Evolutionary conservation across 441 rosid species (phyloP).

Genomic region (Euphorbia celastroides): DNA sequence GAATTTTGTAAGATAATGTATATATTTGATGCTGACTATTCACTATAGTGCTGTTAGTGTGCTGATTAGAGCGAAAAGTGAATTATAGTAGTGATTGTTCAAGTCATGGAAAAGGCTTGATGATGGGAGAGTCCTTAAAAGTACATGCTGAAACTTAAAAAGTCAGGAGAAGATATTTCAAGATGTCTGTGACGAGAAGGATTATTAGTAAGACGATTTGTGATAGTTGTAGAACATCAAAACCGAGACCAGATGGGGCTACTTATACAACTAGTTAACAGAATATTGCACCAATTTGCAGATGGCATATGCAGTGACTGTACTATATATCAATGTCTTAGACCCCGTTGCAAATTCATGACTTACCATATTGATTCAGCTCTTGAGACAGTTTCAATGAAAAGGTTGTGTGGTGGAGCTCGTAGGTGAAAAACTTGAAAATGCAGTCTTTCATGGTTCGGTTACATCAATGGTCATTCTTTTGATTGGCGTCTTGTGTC

Average conservation of each 20-base stretch:
- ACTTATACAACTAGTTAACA: neutral
- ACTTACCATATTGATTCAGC: neutral
- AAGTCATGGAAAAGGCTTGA: constrained; percentile 29
- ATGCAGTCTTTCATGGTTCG: too few relatives aligned
- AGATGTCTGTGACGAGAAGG: constrained; percentile 38
- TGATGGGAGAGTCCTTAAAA: constrained; percentile 32
- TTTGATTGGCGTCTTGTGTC: too few relatives aligned
- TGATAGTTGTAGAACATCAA: neutral
- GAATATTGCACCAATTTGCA: too few relatives aligned
- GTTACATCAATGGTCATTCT: too few relatives aligned
- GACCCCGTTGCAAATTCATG: neutral
- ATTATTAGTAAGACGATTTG: neutral
- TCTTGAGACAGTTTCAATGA: neutral
- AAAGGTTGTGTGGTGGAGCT: too few relatives aligned
- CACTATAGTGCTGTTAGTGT: neutral
- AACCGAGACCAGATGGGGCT: neutral
- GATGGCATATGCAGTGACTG: too few relatives aligned
- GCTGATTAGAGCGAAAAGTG: too few relatives aligned
- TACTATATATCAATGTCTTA: constrained; percentile 13
- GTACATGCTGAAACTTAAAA: constrained; percentile 31
- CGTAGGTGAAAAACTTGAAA: too few relatives aligned
- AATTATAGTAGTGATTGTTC: constrained; percentile 25
- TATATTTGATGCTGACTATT: neutral
- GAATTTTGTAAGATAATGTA: neutral
- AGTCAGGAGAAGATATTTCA: constrained; percentile 27